phyloP scores from a whole-genome alignment of 2,329 filamentous ascomycete species.

The Neofusicoccum umdonicola region DNA sequence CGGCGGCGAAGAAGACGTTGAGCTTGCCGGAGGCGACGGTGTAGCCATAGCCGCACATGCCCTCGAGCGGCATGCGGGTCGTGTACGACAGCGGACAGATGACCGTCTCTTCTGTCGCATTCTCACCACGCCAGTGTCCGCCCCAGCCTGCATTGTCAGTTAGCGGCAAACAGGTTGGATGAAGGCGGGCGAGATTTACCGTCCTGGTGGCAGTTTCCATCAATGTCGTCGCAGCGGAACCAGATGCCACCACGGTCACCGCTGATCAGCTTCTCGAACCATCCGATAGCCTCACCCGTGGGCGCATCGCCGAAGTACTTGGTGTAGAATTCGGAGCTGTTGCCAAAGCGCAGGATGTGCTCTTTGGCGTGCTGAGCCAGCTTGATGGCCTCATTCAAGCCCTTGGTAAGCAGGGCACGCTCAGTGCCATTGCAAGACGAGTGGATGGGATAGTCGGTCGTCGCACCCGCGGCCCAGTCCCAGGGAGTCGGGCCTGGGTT shows the following conservation, averaged over 20 bases:
- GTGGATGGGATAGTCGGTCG: conserved; percentile 55
- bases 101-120: conserved; percentile 65
- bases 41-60: conserved; percentile 63
- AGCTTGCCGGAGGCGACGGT: conserved; percentile 56
- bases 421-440: conserved; percentile 65
- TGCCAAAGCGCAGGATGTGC: conserved; percentile 59
- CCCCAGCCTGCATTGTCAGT: conserved; percentile 53
- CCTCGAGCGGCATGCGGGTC: conserved; percentile 56
- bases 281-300: conserved; percentile 59
- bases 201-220: conserved; percentile 56
- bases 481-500: conserved; percentile 23
- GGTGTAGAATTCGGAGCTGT: conserved; percentile 57
- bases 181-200: conserved; percentile 22
- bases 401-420: conserved; percentile 54
- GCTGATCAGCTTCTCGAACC: conserved; percentile 59
- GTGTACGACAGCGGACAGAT: conserved; percentile 65
- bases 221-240: conserved; percentile 68
- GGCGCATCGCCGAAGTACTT: conserved; percentile 66
- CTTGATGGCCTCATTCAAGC: conserved; percentile 57
- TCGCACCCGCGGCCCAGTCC: conserved; percentile 38
- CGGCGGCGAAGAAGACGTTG: conserved; percentile 64
- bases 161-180: neutral
- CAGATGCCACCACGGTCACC: conserved; percentile 57
- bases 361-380: conserved; percentile 62
- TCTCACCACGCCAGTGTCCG: conserved; percentile 66